Evolutionary conservation across 2,329 filamentous ascomycete genomes (phyloP).

Genomic region (Plenodomus lindquistii): DNA sequence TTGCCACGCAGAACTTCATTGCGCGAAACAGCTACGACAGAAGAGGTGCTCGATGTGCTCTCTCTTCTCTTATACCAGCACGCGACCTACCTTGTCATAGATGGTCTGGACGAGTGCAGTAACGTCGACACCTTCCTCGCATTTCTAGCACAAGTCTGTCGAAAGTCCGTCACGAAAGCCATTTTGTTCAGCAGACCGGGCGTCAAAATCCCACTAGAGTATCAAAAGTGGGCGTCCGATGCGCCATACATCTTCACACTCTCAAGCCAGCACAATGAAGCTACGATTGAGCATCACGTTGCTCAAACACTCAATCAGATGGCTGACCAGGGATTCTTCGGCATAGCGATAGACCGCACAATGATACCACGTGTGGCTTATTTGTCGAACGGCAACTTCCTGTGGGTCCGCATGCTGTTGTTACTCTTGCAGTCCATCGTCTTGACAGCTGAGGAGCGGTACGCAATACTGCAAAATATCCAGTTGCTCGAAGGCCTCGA

Average conservation of each 20-base stretch:
- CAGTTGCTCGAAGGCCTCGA: conserved; percentile 24
- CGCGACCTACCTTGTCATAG: conserved; percentile 35
- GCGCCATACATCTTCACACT: conserved; percentile 28
- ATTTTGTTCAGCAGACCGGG: conserved; percentile 32
- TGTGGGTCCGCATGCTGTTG: conserved; percentile 31
- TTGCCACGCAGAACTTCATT: conserved; percentile 29
- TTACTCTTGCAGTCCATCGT: conserved; percentile 28
- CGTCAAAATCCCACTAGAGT: conserved; percentile 30
- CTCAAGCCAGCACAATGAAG: conserved; percentile 16
- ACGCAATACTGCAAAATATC: conserved; percentile 18
- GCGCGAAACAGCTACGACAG: conserved; percentile 26
- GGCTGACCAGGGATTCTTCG: conserved; percentile 36
- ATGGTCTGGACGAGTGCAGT: conserved; percentile 34
- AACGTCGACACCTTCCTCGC: conserved; percentile 23
- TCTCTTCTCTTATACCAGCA: conserved; percentile 34
- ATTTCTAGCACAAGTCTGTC: conserved; percentile 25
- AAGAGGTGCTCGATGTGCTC: conserved; percentile 31
- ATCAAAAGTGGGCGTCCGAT: conserved; percentile 35
- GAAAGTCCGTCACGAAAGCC: conserved; percentile 26
- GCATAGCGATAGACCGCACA: conserved; percentile 29
- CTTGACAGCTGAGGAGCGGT: conserved; percentile 32
- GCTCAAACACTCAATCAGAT: conserved; percentile 24
- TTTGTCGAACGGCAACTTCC: conserved; percentile 30
- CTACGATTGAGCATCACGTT: conserved; percentile 23
- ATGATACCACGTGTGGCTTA: conserved; percentile 21